These are phyloP conservation scores for Decorospora gaudefroyi DNA, from an alignment of 2,329 filamentous ascomycete genomes.

Conservation along the genomic window DNA sequence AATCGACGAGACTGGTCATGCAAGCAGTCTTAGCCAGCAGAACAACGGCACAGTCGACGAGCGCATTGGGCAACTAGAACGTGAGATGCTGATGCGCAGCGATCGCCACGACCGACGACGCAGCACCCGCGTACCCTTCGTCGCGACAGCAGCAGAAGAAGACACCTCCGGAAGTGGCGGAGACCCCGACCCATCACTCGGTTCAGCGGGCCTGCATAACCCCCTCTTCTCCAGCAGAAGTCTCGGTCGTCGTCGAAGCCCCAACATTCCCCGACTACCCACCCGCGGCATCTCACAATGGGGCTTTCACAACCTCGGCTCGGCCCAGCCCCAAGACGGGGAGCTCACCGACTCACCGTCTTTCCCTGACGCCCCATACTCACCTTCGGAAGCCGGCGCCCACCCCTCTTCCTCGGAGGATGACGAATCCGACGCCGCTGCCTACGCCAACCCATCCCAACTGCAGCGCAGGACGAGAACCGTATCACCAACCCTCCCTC, in stretches of 20 bases:
- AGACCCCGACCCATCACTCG: slow-evolving; percentile 49
- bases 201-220: slow-evolving; percentile 33
- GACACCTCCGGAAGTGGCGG: slow-evolving; percentile 55
- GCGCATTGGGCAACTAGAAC: slow-evolving; percentile 59
- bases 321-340: slow-evolving; percentile 22
- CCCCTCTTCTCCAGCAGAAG: slow-evolving; percentile 27
- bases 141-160: slow-evolving; percentile 39
- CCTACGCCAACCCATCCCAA: slow-evolving; percentile 35
- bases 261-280: slow-evolving; percentile 19
- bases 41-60: slow-evolving; percentile 56
- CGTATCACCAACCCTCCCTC: slow-evolving; percentile 52
- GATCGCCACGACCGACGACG: slow-evolving; percentile 42
- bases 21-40: slow-evolving; percentile 46
- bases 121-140: slow-evolving; percentile 27
- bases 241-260: slow-evolving; percentile 27
- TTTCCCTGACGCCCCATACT: slow-evolving; percentile 22
- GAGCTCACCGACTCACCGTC: slow-evolving; percentile 27
- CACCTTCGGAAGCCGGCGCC: slow-evolving; percentile 28
- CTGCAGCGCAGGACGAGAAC: slow-evolving; percentile 25
- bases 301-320: slow-evolving; percentile 18
- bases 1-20: slow-evolving; percentile 50
- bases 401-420: too few species aligned
- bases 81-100: slow-evolving; percentile 56
- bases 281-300: slow-evolving; percentile 21
- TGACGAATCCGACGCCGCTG: slow-evolving; percentile 28